Conservation (phyloP, 2,329 filamentous ascomycete genomes). For the Talaromyces verruculosus region DNA sequence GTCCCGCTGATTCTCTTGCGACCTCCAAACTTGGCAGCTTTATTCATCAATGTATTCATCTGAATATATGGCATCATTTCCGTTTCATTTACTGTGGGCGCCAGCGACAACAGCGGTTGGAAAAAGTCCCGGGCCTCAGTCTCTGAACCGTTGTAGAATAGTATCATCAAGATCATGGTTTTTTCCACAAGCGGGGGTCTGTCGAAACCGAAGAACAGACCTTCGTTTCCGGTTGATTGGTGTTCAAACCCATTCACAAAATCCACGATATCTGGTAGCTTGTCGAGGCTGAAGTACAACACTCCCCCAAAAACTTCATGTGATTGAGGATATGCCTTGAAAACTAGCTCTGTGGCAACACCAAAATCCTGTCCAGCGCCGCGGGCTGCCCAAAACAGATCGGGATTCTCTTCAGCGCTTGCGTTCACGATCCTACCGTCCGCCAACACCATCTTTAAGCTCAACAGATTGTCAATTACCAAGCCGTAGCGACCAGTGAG, state of each 20-base stretch:
- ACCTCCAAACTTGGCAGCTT: conserved; percentile 40
- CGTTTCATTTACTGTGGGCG: conserved; percentile 40
- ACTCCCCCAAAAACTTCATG: conserved; percentile 58
- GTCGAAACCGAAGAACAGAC: conserved; percentile 61
- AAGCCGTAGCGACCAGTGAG: conserved; percentile 53
- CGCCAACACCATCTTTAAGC: conserved; percentile 50
- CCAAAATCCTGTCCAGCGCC: conserved; percentile 48
- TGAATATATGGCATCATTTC: conserved; percentile 44
- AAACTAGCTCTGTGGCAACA: conserved; percentile 34
- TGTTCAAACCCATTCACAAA: conserved; percentile 54
- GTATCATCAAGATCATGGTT: conserved; percentile 51
- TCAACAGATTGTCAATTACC: conserved; percentile 52
- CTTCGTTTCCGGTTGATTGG: conserved; percentile 48
- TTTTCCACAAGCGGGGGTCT: conserved; percentile 58
- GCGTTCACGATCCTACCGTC: conserved; percentile 35
- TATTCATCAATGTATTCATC: conserved; percentile 44
- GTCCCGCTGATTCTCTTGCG: conserved; percentile 47
- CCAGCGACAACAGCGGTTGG: conserved; percentile 40
- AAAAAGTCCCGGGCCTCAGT: conserved; percentile 40
- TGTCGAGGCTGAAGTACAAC: conserved; percentile 50
- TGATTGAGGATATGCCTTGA: conserved; percentile 27
- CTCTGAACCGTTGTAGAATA: conserved; percentile 39
- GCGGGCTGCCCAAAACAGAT: conserved; percentile 45
- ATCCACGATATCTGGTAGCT: conserved; percentile 57
- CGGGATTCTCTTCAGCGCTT: conserved; percentile 33